Evolutionary conservation across 2,329 filamentous ascomycete genomes (phyloP).

Genomic region (Talaromyces sp.): DNA sequence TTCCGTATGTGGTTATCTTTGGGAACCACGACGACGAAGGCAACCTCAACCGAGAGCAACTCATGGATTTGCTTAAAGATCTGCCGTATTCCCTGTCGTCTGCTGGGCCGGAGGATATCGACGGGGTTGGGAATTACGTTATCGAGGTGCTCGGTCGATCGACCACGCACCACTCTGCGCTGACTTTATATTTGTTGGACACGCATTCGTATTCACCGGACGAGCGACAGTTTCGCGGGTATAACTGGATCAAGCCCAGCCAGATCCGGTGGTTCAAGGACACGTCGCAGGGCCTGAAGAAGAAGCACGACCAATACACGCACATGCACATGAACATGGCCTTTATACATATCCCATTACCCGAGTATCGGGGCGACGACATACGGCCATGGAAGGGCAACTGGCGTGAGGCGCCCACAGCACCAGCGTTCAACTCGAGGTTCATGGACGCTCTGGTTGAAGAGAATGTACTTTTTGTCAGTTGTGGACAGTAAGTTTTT

Average conservation of each 20-base stretch:
- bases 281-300: slow-evolving; percentile 69
- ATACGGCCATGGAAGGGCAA: slow-evolving; percentile 62
- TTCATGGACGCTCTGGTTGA: slow-evolving; percentile 87
- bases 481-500: slow-evolving; percentile 74
- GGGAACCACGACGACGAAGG: slow-evolving; percentile 97
- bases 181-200: slow-evolving; percentile 93
- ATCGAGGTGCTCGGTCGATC: slow-evolving; percentile 82
- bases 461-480: slow-evolving; percentile 79
- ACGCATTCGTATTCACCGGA: slow-evolving; percentile 90
- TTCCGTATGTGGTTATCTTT: slow-evolving; percentile 91
- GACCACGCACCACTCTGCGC: slow-evolving; percentile 74
- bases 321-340: slow-evolving; percentile 93
- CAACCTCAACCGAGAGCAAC: slow-evolving; percentile 66
- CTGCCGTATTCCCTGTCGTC: slow-evolving; percentile 86
- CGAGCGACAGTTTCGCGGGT: slow-evolving; percentile 81
- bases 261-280: slow-evolving; percentile 93
- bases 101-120: slow-evolving; percentile 75
- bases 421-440: slow-evolving; percentile 83
- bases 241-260: slow-evolving; percentile 93
- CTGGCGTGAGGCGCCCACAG: slow-evolving; percentile 80
- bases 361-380: slow-evolving; percentile 67
- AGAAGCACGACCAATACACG: slow-evolving; percentile 76
- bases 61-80: slow-evolving; percentile 82
- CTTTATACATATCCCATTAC: slow-evolving; percentile 94
- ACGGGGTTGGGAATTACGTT: slow-evolving; percentile 92